These are phyloP conservation scores for Diaporthe velutina DNA, from an alignment of 2,329 filamentous ascomycete genomes.

Conservation along the genomic window DNA sequence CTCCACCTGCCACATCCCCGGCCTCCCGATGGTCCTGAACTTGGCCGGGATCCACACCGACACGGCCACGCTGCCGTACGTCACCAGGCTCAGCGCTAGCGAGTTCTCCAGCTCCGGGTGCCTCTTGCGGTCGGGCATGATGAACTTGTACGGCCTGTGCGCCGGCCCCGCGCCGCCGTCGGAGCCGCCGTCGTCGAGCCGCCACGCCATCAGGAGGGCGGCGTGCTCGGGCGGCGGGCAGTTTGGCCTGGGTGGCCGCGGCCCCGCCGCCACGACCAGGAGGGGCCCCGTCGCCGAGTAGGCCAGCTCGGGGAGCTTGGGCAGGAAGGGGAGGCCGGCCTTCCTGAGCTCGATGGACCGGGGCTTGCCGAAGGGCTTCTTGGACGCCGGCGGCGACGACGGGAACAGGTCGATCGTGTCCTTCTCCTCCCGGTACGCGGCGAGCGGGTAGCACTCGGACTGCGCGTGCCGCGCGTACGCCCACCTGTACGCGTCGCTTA, in stretches of 20 bases:
- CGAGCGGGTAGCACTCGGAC: slow-evolving; percentile 51
- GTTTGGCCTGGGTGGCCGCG: slow-evolving; percentile 53
- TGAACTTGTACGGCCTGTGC: slow-evolving; percentile 52
- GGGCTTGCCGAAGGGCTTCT: slow-evolving; percentile 53
- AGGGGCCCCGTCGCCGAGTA: slow-evolving; percentile 55
- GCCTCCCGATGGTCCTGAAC: slow-evolving; percentile 49
- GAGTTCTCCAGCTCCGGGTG: slow-evolving; percentile 56
- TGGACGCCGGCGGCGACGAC: slow-evolving; percentile 43
- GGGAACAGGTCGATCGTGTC: slow-evolving; percentile 51
- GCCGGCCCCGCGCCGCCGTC: slow-evolving; percentile 16
- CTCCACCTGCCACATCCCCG: slow-evolving; percentile 51
- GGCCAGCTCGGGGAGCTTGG: slow-evolving; percentile 55
- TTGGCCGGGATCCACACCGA: slow-evolving; percentile 57
- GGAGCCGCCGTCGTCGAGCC: slow-evolving; percentile 46
- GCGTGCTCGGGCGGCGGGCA: slow-evolving; percentile 53
- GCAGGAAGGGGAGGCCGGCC: slow-evolving; percentile 52
- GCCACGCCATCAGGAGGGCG: slow-evolving; percentile 55
- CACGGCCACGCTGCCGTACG: slow-evolving; percentile 54
- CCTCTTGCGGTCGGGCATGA: slow-evolving; percentile 50
- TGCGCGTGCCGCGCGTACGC: slow-evolving; percentile 52
- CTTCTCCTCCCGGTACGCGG: slow-evolving; percentile 50
- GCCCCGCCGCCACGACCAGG: slow-evolving; percentile 54
- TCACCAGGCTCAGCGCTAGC: slow-evolving; percentile 52
- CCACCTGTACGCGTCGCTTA: slow-evolving; percentile 55
- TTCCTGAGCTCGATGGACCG: slow-evolving; percentile 52